phyloP scores from a whole-genome alignment of 2,329 filamentous ascomycete species.

The Cladosporium velox region DNA sequence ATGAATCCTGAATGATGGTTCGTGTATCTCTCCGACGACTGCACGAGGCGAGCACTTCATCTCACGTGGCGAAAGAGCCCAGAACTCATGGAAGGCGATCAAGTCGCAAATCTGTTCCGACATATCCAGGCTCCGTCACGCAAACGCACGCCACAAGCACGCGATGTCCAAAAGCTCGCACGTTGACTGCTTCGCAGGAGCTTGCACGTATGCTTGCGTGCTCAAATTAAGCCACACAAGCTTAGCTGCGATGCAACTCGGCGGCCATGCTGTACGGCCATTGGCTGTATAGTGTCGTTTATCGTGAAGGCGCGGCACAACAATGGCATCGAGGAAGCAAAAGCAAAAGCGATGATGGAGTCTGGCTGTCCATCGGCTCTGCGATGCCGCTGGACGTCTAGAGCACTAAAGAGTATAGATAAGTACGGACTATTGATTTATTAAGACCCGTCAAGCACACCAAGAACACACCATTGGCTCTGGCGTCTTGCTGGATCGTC shows the following conservation, averaged over 20 bases:
- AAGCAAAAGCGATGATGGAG: not conserved
- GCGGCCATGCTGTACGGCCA: not conserved
- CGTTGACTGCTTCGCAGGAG: not conserved
- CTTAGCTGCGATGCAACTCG: not conserved
- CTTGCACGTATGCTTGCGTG: not conserved
- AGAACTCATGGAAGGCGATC: not conserved
- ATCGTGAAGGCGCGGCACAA: slow-evolving; percentile 41
- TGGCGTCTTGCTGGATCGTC: not conserved
- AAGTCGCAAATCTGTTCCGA: not conserved
- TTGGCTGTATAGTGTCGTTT: slow-evolving; percentile 32
- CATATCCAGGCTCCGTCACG: not conserved
- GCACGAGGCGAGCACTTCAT: not conserved
- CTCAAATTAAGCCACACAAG: not conserved
- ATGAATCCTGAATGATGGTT: not conserved
- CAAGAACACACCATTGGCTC: not conserved
- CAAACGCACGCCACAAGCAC: not conserved
- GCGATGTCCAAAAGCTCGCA: not conserved
- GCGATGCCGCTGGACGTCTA: not conserved
- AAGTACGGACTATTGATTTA: not conserved
- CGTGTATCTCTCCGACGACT: not conserved
- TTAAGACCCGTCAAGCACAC: not conserved
- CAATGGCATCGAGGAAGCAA: not conserved
- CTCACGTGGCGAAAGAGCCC: not conserved
- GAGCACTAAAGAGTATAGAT: too few species aligned
- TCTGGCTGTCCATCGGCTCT: not conserved